A percentile compares a stretch with the other conserved stretches of the same genome.
Conservation (phyloP, 139 green algal genomes). For the Tetraselmis chui region DNA sequence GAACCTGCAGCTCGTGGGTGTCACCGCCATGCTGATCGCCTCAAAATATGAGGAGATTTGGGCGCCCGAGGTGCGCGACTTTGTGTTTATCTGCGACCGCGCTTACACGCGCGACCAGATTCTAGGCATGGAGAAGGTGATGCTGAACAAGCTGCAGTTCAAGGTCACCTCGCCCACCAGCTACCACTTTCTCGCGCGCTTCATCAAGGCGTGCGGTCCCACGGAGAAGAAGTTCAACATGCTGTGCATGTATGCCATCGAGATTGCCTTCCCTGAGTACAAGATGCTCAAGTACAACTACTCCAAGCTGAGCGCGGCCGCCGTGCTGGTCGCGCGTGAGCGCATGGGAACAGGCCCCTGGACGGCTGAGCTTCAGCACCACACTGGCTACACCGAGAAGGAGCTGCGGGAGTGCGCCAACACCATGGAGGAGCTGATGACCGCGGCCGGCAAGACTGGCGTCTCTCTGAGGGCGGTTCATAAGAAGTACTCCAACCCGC, state of each 20-base stretch:
- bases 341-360: conserved; percentile 32
- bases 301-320: conserved; percentile 64
- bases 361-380: conserved; percentile 44
- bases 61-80: conserved; percentile 93
- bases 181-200: conserved; percentile 83
- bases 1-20: conserved; percentile 95
- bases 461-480: background rate
- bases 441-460: conserved; percentile 40
- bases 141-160: conserved; percentile 93
- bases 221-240: conserved; percentile 31
- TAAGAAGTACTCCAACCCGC: background rate
- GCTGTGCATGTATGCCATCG: conserved; percentile 67
- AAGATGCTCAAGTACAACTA: conserved; percentile 50
- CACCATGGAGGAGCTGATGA: conserved; percentile 59
- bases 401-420: conserved; percentile 46
- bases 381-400: conserved; percentile 54
- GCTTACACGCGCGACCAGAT: conserved; percentile 93
- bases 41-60: conserved; percentile 99
- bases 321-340: conserved; percentile 66
- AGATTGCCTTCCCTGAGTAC: conserved; percentile 85
- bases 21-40: conserved; percentile 94
- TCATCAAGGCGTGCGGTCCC: conserved; percentile 74
- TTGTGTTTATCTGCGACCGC: conserved; percentile 97
- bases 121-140: conserved; percentile 90
- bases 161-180: conserved; percentile 79